Evolutionary conservation across 78 protist genomes (phyloP).

Genomic region (Dictyostelium capitatum): DNA sequence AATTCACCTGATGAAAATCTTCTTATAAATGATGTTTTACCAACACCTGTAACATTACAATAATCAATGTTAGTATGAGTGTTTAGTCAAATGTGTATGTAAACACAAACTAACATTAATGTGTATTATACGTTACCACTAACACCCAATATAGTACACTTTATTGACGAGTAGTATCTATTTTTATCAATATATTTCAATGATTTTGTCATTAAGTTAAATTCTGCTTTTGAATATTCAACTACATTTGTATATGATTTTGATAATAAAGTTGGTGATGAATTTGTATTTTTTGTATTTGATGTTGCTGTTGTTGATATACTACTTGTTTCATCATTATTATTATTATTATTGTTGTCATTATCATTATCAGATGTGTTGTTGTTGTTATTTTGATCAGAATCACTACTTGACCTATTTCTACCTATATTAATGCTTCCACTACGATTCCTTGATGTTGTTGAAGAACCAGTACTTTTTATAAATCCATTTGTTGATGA

Average conservation of each 20-base stretch:
- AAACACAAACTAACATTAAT: background rate
- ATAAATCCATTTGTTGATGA: background rate
- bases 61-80: too few relatives aligned
- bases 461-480: background rate
- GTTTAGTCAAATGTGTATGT: background rate
- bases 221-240: conserved; percentile 6
- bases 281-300: background rate
- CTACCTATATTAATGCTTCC: conserved; percentile 6
- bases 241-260: background rate
- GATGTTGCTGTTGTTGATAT: background rate
- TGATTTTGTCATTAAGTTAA: conserved; percentile 30
- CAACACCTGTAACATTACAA: too few relatives aligned
- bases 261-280: background rate
- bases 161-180: conserved; percentile 38
- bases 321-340: conserved; percentile 16
- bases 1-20: conserved; percentile 70
- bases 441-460: background rate
- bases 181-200: conserved; percentile 51
- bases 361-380: background rate
- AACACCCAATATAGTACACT: conserved; percentile 61
- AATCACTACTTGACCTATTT: background rate
- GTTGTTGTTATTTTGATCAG: background rate
- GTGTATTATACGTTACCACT: background rate
- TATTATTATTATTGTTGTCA: background rate
- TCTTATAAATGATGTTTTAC: conserved; percentile 63